These are phyloP conservation scores for Nannochloropsis gaditana DNA, from an alignment of 108 stramenopile species.

Conservation along the genomic window DNA sequence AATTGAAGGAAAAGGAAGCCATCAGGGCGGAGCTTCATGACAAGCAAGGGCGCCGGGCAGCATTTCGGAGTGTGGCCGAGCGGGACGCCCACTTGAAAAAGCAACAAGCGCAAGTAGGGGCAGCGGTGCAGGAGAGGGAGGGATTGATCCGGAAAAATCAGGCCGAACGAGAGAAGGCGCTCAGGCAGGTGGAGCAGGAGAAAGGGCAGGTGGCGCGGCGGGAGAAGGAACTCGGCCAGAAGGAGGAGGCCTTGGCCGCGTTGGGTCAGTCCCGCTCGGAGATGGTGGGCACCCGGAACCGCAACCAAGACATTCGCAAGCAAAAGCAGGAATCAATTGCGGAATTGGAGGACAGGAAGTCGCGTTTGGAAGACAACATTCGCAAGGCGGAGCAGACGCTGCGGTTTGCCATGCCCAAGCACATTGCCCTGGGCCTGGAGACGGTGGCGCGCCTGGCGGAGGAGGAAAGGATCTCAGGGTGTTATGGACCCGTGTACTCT, in stretches of 20 bases:
- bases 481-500: constrained; percentile 85
- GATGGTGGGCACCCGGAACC: not conserved
- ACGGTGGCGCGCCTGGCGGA: constrained; percentile 68
- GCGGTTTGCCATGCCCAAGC: constrained; percentile 74
- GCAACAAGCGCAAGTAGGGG: not conserved
- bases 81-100: constrained; percentile 16
- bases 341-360: constrained; percentile 61
- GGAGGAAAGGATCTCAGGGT: constrained; percentile 63
- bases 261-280: not conserved
- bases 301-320: not conserved
- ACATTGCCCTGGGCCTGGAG: constrained; percentile 70
- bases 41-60: constrained; percentile 62
- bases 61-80: not conserved
- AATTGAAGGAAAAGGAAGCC: constrained; percentile 59
- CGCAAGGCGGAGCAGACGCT: constrained; percentile 61
- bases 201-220: constrained; percentile 47
- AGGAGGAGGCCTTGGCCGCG: not conserved
- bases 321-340: not conserved
- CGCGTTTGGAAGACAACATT: constrained; percentile 60
- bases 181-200: constrained; percentile 47
- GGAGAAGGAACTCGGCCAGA: constrained; percentile 29
- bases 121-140: constrained; percentile 52
- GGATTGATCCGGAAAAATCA: constrained; percentile 60
- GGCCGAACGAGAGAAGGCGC: constrained; percentile 39
- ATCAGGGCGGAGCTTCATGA: constrained; percentile 74